A percentile compares a stretch with the other conserved stretches of the same genome.
Evolutionary conservation across 148 eudicot species (phyloP).

Genomic region (Vaccinium myrtillus): DNA sequence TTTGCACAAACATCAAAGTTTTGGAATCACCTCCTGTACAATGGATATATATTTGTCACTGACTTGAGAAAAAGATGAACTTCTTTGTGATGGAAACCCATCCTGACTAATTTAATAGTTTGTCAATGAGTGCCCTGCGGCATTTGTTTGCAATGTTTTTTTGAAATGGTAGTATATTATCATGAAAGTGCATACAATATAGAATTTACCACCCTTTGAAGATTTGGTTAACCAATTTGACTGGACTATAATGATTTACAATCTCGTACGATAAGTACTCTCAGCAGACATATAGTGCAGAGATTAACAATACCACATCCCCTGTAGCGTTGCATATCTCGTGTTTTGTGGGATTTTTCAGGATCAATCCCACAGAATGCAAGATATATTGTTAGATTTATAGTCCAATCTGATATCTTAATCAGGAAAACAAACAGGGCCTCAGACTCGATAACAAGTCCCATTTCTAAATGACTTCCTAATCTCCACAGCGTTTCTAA

Average conservation of each 20-base stretch:
- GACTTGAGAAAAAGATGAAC: neutral
- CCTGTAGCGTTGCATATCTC: neutral
- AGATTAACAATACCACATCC: neutral
- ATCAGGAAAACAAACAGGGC: neutral
- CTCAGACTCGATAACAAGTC: neutral
- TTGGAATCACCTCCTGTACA: slow-evolving; percentile 83
- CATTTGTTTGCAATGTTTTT: neutral
- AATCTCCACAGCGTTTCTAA: neutral
- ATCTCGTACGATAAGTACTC: neutral
- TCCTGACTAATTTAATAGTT: slow-evolving; percentile 8
- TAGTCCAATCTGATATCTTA: neutral
- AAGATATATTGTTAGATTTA: neutral
- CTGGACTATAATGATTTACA: neutral
- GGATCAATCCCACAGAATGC: neutral
- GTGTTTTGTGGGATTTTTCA: neutral
- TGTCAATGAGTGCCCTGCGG: neutral
- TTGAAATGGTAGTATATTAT: neutral
- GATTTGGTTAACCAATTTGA: neutral
- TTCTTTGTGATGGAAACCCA: neutral
- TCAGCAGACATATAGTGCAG: neutral
- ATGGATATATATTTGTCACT: neutral
- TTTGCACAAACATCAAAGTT: slow-evolving; percentile 93
- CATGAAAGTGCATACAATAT: neutral
- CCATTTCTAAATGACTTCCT: neutral
- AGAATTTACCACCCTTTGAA: neutral